These are phyloP conservation scores for Lotus japonicus DNA, from an alignment of 306 rosid species.

Conservation along the genomic window DNA sequence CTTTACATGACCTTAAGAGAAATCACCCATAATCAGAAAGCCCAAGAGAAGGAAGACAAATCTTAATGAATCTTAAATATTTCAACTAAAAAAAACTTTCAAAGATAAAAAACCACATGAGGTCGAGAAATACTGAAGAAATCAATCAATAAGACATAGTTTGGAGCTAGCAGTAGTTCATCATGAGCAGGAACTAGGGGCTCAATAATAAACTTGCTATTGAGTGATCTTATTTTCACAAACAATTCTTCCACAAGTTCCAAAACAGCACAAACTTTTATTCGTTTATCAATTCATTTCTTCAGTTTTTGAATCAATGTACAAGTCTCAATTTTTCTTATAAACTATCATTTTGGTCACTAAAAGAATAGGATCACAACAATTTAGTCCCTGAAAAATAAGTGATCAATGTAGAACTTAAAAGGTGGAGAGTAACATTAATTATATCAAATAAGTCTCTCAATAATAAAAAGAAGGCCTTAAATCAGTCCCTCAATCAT, in stretches of 20 bases:
- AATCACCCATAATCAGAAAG: neutral
- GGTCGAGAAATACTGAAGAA: neutral
- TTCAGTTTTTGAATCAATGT: neutral
- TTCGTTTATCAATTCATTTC: neutral
- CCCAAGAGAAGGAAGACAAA: neutral
- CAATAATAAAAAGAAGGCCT: too few relatives aligned
- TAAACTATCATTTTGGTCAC: neutral
- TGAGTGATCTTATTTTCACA: neutral
- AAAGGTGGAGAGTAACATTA: neutral
- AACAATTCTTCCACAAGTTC: neutral
- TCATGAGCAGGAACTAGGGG: neutral
- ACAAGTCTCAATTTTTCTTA: too few relatives aligned
- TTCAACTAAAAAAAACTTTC: neutral
- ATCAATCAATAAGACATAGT: neutral
- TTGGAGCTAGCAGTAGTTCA: neutral
- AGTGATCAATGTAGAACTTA: neutral
- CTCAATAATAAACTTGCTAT: neutral
- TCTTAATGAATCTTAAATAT: constrained; percentile 2
- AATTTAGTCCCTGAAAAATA: too few relatives aligned
- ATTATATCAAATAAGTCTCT: neutral
- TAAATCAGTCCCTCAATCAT: too few relatives aligned
- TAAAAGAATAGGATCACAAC: too few relatives aligned
- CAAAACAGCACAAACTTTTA: neutral
- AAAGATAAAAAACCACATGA: neutral
- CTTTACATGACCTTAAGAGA: neutral